phyloP scores from a whole-genome alignment of 208 protist species.

The Trypanosoma mega region DNA sequence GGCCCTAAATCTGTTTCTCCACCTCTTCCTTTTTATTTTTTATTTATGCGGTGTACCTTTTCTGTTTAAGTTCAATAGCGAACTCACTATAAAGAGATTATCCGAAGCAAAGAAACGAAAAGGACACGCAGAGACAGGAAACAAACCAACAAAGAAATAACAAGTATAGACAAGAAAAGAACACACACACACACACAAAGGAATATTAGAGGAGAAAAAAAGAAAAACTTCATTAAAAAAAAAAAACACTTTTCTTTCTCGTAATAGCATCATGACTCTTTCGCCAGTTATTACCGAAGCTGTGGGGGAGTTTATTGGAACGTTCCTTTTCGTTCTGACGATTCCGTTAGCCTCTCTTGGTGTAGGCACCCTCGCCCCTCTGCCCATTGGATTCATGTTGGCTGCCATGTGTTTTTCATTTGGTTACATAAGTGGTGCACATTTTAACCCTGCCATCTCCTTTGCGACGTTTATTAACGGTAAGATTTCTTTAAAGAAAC shows the following conservation, averaged over 20 bases:
- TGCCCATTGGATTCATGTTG: conserved; percentile 89
- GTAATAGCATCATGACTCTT: conserved; percentile 33
- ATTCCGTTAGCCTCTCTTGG: conserved; percentile 67
- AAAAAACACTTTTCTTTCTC: neutral
- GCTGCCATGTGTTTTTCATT: conserved; percentile 90
- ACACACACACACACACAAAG: too few relatives aligned
- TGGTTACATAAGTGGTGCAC: conserved; percentile 89
- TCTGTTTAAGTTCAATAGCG: too few relatives aligned
- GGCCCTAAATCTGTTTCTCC: neutral
- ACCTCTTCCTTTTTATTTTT: neutral
- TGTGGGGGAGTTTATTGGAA: conserved; percentile 83
- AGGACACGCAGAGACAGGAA: too few relatives aligned
- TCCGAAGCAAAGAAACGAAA: too few relatives aligned
- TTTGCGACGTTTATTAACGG: conserved; percentile 86
- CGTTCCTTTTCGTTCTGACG: conserved; percentile 82
- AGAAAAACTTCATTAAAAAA: neutral
- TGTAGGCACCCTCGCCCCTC: conserved; percentile 61
- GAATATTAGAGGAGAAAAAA: too few relatives aligned
- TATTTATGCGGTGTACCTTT: too few relatives aligned
- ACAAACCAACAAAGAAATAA: too few relatives aligned
- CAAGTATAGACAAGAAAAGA: too few relatives aligned
- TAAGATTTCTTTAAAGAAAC: conserved; percentile 61
- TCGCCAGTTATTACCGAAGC: conserved; percentile 67
- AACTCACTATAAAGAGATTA: too few relatives aligned
- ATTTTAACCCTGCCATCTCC: conserved; percentile 93